These are phyloP conservation scores for Lentinula raphanica DNA, from an alignment of 768 basidiomycete species.

Conservation along the genomic window DNA sequence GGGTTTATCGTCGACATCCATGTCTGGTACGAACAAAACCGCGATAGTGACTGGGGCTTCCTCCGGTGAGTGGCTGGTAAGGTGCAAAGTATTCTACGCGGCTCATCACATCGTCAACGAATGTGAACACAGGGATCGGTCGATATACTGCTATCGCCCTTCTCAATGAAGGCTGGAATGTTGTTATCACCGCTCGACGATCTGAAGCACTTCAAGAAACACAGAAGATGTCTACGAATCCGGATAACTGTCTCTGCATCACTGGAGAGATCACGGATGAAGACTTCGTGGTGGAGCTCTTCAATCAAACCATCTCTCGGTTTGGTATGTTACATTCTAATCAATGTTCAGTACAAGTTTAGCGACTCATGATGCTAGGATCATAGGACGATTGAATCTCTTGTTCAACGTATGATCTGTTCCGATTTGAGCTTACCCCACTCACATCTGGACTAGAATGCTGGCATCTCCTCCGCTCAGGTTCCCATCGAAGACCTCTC, in stretches of 20 bases:
- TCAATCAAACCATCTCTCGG: constrained; percentile 42
- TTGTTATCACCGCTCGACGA: constrained; percentile 63
- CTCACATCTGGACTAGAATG: constrained; percentile 53
- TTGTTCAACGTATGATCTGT: constrained; percentile 65
- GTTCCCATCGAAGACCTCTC: constrained; percentile 56
- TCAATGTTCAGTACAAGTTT: neutral
- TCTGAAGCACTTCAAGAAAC: constrained; percentile 56
- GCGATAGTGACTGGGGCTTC: constrained; percentile 45
- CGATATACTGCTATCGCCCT: constrained; percentile 63
- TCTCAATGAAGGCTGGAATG: constrained; percentile 61
- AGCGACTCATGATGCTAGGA: constrained; percentile 1
- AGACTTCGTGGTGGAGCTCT: constrained; percentile 55
- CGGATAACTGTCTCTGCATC: constrained; percentile 36
- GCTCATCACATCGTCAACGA: neutral
- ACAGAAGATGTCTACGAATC: constrained; percentile 32
- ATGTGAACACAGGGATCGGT: constrained; percentile 52
- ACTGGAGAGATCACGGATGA: constrained; percentile 66
- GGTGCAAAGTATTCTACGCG: neutral
- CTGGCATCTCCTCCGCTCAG: constrained; percentile 51
- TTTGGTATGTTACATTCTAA: constrained; percentile 46
- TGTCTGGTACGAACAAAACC: constrained; percentile 14
- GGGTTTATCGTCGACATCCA: no score
- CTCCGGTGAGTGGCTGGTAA: constrained; percentile 35
- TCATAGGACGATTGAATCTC: constrained; percentile 60
- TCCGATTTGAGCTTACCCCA: no score